A percentile compares a stretch with the other conserved stretches of the same genome.
Conservation (phyloP, 257 asterid species). For the Scutellaria barbata region DNA sequence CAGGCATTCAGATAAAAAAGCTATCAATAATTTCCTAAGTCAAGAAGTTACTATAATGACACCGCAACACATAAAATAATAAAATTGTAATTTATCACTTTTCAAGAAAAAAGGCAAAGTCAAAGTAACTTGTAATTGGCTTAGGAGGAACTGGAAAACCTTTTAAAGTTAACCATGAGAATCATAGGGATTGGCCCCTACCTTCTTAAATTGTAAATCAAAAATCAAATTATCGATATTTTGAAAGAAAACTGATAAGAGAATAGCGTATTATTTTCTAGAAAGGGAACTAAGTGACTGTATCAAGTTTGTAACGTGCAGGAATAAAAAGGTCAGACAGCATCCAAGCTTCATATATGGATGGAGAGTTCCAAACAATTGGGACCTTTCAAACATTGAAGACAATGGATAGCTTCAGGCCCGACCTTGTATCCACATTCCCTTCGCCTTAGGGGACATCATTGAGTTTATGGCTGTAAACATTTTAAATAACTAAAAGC, state of each 20-base stretch:
- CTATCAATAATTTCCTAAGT: background rate
- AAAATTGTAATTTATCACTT: background rate
- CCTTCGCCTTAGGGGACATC: background rate
- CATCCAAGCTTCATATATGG: slow-evolving; percentile 11
- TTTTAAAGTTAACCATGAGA: background rate
- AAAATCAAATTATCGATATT: background rate
- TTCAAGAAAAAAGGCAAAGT: background rate
- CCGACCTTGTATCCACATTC: background rate
- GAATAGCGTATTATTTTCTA: background rate
- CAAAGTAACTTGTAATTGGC: background rate
- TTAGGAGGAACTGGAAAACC: slow-evolving; percentile 18
- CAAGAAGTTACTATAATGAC: background rate
- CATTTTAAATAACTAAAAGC: background rate
- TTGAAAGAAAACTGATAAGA: background rate
- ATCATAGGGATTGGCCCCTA: background rate
- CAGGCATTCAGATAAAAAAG: background rate
- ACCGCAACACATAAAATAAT: slow-evolving; percentile 6
- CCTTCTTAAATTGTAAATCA: slow-evolving; percentile 16
- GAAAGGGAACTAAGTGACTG: slow-evolving; percentile 14
- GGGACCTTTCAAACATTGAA: background rate
- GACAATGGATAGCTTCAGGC: background rate
- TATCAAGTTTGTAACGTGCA: background rate
- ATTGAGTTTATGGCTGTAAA: background rate
- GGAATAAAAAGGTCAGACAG: background rate
- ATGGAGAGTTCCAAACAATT: slow-evolving; percentile 2